Percentiles rank a stretch among this genome's conserved stretches.
Conservation (phyloP, 1,284 basidiomycete genomes). For the Wallemia mellicola region DNA sequence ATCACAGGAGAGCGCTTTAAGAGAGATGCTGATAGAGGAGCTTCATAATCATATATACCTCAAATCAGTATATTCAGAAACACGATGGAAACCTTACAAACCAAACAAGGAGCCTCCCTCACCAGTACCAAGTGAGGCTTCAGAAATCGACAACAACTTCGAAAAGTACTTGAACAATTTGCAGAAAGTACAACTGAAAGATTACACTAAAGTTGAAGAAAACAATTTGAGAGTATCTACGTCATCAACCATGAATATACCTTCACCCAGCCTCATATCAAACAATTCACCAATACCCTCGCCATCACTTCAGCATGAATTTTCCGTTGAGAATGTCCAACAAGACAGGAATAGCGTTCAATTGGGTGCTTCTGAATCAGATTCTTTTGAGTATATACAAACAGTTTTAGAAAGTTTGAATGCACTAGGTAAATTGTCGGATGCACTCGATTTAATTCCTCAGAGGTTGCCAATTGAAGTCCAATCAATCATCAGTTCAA, state of each 20-base stretch:
- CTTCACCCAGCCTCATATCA: slow-evolving; percentile 1
- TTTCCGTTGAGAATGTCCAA: slow-evolving; percentile 18
- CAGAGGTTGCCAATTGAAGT: slow-evolving; percentile 66
- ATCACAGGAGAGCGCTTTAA: slow-evolving; percentile 67
- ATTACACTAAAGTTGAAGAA: too few species aligned
- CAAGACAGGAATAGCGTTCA: slow-evolving; percentile 1
- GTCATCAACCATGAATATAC: slow-evolving; percentile 2
- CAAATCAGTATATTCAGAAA: slow-evolving; percentile 84
- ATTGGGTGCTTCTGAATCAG: slow-evolving; percentile 74
- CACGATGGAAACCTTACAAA: slow-evolving; percentile 57
- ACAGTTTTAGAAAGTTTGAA: slow-evolving; percentile 72
- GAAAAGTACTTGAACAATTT: too few species aligned
- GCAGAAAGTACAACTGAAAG: too few species aligned
- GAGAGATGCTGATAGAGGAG: slow-evolving; percentile 83
- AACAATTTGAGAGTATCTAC: too few species aligned
- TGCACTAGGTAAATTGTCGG: slow-evolving; percentile 61
- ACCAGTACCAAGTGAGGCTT: background rate
- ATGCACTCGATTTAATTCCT: slow-evolving; percentile 48
- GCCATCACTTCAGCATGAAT: background rate
- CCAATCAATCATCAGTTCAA: slow-evolving; percentile 53
- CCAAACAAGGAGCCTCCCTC: slow-evolving; percentile 31
- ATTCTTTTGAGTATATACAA: slow-evolving; percentile 85
- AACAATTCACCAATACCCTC: slow-evolving; percentile 1
- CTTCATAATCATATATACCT: slow-evolving; percentile 92
- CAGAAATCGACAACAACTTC: too few species aligned